A percentile compares a stretch with the other conserved stretches of the same genome.
Conservation (phyloP, 1,284 basidiomycete species). For the Apiotrichum siamense region DNA sequence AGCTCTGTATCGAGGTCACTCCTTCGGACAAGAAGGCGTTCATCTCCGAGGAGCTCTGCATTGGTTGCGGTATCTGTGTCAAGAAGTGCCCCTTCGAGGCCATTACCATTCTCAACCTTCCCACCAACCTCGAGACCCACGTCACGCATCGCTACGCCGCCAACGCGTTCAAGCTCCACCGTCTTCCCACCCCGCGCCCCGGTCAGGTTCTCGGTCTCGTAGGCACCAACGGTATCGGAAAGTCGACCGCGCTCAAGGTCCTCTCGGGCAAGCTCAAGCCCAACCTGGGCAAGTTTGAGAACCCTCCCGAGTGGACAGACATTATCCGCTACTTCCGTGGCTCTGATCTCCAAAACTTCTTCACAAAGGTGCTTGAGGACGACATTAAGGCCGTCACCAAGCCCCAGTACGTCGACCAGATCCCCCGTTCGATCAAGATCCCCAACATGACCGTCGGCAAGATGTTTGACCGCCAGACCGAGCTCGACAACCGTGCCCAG, state of each 20-base stretch:
- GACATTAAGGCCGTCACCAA: slow-evolving; percentile 96
- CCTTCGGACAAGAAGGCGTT: slow-evolving; percentile 90
- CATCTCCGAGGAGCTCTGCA: slow-evolving; percentile 93
- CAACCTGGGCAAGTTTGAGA: slow-evolving; percentile 49
- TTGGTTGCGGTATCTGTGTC: slow-evolving; percentile 96
- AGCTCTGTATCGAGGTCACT: slow-evolving; percentile 95
- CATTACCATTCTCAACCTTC: slow-evolving; percentile 93
- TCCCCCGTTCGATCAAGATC: slow-evolving; percentile 84
- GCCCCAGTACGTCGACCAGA: slow-evolving; percentile 98
- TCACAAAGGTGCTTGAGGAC: slow-evolving; percentile 96
- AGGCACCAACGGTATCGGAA: slow-evolving; percentile 97
- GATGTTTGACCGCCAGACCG: slow-evolving; percentile 65
- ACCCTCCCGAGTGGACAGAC: slow-evolving; percentile 96
- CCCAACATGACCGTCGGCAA: slow-evolving; percentile 73
- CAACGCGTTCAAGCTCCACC: slow-evolving; percentile 96
- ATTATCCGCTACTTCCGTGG: slow-evolving; percentile 96
- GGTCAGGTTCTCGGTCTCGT: slow-evolving; percentile 94
- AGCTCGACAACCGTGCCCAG: slow-evolving; percentile 63
- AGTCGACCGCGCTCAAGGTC: slow-evolving; percentile 92
- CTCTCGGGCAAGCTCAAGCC: slow-evolving; percentile 93
- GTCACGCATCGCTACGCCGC: slow-evolving; percentile 96
- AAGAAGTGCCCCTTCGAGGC: slow-evolving; percentile 99
- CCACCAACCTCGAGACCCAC: slow-evolving; percentile 86
- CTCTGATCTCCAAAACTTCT: slow-evolving; percentile 95
- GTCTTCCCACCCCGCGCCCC: slow-evolving; percentile 86